phyloP scores from a whole-genome alignment of 352 stramenopile species.

The Phytophthora pistaciae region DNA sequence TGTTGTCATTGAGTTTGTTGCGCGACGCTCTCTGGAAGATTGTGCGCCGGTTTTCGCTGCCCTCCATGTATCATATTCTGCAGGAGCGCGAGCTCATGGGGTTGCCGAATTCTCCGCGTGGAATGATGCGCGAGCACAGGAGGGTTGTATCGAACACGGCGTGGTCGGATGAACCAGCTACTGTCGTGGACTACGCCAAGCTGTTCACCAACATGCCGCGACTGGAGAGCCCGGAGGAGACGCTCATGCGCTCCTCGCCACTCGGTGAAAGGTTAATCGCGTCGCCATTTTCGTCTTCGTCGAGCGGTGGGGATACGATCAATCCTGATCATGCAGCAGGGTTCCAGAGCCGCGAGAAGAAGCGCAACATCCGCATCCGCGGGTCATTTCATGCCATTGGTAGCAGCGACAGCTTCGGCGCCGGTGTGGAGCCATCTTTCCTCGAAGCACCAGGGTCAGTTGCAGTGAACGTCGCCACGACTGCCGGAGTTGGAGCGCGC shows the following conservation, averaged over 20 bases:
- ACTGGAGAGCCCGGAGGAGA: slow-evolving; percentile 64
- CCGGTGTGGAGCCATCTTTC: slow-evolving; percentile 27
- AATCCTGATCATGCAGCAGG: slow-evolving; percentile 19
- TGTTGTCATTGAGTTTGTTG: slow-evolving; percentile 70
- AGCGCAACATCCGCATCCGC: slow-evolving; percentile 59
- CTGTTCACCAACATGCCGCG: slow-evolving; percentile 54
- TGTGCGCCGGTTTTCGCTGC: slow-evolving; percentile 65
- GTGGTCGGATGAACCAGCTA: slow-evolving; percentile 54
- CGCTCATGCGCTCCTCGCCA: slow-evolving; percentile 62
- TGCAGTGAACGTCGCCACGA: slow-evolving; percentile 19
- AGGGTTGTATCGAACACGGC: slow-evolving; percentile 21
- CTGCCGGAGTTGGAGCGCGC: slow-evolving; percentile 6
- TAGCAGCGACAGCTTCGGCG: slow-evolving; percentile 22
- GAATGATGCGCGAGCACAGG: slow-evolving; percentile 52
- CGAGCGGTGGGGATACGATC: slow-evolving; percentile 23
- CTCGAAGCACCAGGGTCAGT: slow-evolving; percentile 20
- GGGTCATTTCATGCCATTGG: slow-evolving; percentile 59
- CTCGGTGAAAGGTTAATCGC: slow-evolving; percentile 68
- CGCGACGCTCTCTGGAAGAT: slow-evolving; percentile 81
- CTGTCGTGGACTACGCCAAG: slow-evolving; percentile 61
- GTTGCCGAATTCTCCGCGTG: slow-evolving; percentile 65
- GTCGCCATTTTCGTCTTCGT: slow-evolving; percentile 26
- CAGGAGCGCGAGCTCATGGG: slow-evolving; percentile 78
- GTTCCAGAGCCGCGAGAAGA: slow-evolving; percentile 28
- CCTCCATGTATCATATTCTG: slow-evolving; percentile 82